Evolutionary conservation across 2,329 filamentous ascomycete species (phyloP).

Genomic region (Sporothrix brunneoviolacea): DNA sequence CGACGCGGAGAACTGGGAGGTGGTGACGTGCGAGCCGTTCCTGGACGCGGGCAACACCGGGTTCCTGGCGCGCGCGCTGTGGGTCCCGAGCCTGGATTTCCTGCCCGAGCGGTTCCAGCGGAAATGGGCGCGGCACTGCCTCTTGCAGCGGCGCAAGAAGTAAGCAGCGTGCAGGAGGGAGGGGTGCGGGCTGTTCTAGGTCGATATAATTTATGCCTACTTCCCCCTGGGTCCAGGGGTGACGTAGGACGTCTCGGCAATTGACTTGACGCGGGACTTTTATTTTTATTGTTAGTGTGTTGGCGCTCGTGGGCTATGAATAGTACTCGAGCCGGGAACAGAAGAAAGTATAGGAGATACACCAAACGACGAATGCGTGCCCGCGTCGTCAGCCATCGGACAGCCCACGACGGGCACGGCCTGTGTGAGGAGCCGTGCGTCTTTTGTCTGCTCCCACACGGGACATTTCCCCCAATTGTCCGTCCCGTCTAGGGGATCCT

Average conservation of each 20-base stretch:
- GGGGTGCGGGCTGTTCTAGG: too few relatives aligned
- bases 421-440: too few relatives aligned
- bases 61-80: slow-evolving; percentile 68
- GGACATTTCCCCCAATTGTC: not conserved
- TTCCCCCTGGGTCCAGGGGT: too few relatives aligned
- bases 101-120: slow-evolving; percentile 64
- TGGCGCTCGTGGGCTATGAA: too few relatives aligned
- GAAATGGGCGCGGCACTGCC: slow-evolving; percentile 83
- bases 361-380: not conserved
- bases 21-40: slow-evolving; percentile 68
- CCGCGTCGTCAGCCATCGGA: too few relatives aligned
- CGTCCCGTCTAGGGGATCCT: not conserved
- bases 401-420: too few relatives aligned
- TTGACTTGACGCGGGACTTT: not conserved
- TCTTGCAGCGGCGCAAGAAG: slow-evolving; percentile 43
- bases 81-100: slow-evolving; percentile 66
- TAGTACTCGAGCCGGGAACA: too few relatives aligned
- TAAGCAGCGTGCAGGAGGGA: too few relatives aligned
- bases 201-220: too few relatives aligned
- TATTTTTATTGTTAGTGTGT: too few relatives aligned
- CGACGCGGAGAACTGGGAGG: slow-evolving; percentile 70
- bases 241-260: not conserved
- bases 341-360: not conserved
- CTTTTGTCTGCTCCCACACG: not conserved
- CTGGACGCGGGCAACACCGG: slow-evolving; percentile 72